These are phyloP conservation scores for Paraphaeosphaeria sporulosa DNA, from an alignment of 2,329 filamentous ascomycete species.

Conservation along the genomic window DNA sequence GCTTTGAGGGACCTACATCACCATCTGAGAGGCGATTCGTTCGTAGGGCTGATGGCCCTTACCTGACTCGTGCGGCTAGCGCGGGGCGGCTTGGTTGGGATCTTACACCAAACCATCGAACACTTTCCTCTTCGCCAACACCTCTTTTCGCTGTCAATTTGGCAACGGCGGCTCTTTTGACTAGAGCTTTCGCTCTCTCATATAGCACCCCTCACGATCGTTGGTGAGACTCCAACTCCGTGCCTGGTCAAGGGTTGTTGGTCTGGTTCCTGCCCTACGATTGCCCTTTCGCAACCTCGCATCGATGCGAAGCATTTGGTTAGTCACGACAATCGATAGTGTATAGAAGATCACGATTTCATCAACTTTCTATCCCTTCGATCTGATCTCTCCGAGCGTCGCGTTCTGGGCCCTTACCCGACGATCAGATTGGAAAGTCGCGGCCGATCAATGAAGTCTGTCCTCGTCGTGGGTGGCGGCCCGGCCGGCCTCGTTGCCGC, in stretches of 20 bases:
- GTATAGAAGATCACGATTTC: neutral
- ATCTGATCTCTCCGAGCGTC: neutral
- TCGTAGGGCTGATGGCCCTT: neutral
- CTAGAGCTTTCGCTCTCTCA: neutral
- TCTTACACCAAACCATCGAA: neutral
- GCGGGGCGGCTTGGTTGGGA: conserved; percentile 1
- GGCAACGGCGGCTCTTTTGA: neutral
- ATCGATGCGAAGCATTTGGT: neutral
- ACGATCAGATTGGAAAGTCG: neutral
- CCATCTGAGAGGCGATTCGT: neutral
- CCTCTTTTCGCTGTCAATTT: neutral
- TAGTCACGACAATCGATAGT: neutral
- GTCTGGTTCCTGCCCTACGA: neutral
- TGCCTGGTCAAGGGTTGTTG: neutral
- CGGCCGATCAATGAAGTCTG: conserved; percentile 34
- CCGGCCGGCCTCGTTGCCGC: conserved; percentile 55
- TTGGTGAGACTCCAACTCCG: neutral
- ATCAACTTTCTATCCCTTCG: neutral
- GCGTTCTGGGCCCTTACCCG: neutral
- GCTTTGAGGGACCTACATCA: neutral
- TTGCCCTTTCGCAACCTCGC: neutral
- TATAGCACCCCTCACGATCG: neutral
- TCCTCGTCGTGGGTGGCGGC: conserved; percentile 55
- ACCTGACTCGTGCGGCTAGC: conserved; percentile 11
- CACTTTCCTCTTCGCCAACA: neutral